Evolutionary conservation across 345 rosid genomes (phyloP), one percentile per base, ranked within the genome.

Genomic region (Conringia planisiliqua): DNA sequence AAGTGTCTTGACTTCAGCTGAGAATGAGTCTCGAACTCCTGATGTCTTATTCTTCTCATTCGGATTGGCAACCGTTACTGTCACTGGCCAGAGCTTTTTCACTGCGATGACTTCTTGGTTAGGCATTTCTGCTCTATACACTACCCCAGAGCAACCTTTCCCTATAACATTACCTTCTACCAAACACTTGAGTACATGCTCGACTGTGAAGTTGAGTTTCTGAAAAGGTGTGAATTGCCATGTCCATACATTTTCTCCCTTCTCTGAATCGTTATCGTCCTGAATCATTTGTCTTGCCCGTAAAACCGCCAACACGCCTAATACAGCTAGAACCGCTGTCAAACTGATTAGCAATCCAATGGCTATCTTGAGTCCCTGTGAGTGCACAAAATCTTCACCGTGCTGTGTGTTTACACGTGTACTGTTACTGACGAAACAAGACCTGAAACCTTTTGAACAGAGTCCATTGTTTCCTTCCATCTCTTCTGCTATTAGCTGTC

Each of bases 171-270:
- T 95, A 16, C 83, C 88, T 64, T 85, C 93, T 30, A 89, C 88
- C 48, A 94, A 67, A 69, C 89, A 85, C 74, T 81, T 87, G 70
- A 90, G 78, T 55, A 90, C 86, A 29, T 88, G 88, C 65, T 86
- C 90, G 1, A 90, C 84, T 5, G 90, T 80, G 78, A 90, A 90
- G 76, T 78, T 86, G 69, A 90, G 83, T 68, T 86, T 88, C 73
- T 90, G 92, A 75, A 90, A 90, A 27, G 96, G 90, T 60, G 96
- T 90, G 86, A 90, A 85, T 36, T 90, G 87, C 96, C 89, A 90
- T 57, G 90, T 88, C 85, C 86, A 81, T 10, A 81, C 50, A 64
- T 71, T 81, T 6, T 78, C 82, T 77, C 86, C 90, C 7, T 58
- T 77, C 80, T 86, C 90, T 16, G 86, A 85, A 42, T 85, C 88